Percentiles rank a stretch among this genome's conserved stretches.
phyloP scores from a whole-genome alignment of 805 yeast species.

The Sugiyamaella qingdaonensis region DNA sequence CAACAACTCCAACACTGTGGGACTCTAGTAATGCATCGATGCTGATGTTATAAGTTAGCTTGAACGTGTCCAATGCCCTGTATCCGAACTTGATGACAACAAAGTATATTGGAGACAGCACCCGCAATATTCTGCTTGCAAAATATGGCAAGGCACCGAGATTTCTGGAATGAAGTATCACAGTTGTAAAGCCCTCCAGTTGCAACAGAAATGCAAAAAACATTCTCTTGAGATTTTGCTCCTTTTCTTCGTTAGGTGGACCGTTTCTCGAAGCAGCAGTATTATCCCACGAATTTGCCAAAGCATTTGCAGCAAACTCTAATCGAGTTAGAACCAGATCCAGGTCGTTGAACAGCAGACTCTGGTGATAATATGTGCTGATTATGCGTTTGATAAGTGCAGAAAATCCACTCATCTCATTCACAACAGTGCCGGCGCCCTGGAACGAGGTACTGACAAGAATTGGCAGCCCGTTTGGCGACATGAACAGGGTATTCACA shows the following conservation, averaged over 20 bases:
- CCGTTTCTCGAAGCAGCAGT: background rate
- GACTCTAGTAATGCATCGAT: conserved; percentile 39
- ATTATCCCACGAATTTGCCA: background rate
- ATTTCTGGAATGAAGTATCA: conserved; percentile 12
- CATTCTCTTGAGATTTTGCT: conserved; percentile 21
- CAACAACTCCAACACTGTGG: conserved; percentile 23
- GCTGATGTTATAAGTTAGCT: conserved; percentile 51
- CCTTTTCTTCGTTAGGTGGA: background rate
- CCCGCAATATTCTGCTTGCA: conserved; percentile 20
- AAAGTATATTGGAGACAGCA: conserved; percentile 24
- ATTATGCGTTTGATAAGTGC: conserved; percentile 8
- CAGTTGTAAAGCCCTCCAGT: conserved; percentile 25
- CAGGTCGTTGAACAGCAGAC: conserved; percentile 1
- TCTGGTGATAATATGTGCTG: background rate
- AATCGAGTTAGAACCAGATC: conserved; percentile 8
- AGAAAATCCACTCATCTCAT: conserved; percentile 15
- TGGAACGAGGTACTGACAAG: background rate
- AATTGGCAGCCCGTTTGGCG: background rate
- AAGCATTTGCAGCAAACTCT: background rate
- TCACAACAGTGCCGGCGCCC: background rate
- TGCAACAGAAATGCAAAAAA: conserved; percentile 26
- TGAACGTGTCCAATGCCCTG: conserved; percentile 41
- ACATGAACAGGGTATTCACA: background rate
- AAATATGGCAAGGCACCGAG: conserved; percentile 10
- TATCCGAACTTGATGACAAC: conserved; percentile 26